These are phyloP conservation scores for Tuber microsphaerosporum DNA, from an alignment of 495 filamentous ascomycete genomes.

Conservation along the genomic window DNA sequence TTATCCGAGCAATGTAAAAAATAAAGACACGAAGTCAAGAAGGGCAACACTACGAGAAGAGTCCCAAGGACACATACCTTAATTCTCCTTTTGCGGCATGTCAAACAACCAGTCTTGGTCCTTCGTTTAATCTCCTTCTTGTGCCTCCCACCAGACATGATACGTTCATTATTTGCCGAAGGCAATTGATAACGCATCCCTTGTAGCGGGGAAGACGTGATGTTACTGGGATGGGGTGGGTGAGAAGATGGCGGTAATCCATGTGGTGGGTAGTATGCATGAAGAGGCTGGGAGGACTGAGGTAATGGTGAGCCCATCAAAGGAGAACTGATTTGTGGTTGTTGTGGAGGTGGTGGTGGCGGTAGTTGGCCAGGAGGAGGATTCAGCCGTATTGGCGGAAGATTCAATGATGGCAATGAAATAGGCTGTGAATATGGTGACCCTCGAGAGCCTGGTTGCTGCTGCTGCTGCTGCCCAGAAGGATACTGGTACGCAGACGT, in stretches of 20 bases:
- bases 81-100: conserved; percentile 92
- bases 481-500: conserved; percentile 51
- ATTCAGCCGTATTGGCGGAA: conserved; percentile 49
- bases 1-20: conserved; percentile 41
- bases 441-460: conserved; percentile 43
- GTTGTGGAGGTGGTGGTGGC: conserved; percentile 39
- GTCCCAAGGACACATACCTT: conserved; percentile 64
- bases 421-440: conserved; percentile 47
- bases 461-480: conserved; percentile 41
- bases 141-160: conserved; percentile 72
- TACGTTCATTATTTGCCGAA: conserved; percentile 50
- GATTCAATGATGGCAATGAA: conserved; percentile 46
- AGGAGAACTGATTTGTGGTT: conserved; percentile 38
- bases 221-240: conserved; percentile 28
- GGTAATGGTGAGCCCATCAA: conserved; percentile 44
- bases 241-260: conserved; percentile 28
- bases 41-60: conserved; percentile 32
- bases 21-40: neutral
- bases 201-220: conserved; percentile 43
- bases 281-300: conserved; percentile 43
- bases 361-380: conserved; percentile 44
- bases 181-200: conserved; percentile 57
- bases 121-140: conserved; percentile 99
- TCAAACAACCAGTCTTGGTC: conserved; percentile 95
- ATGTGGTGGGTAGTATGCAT: conserved; percentile 30